Base-by-base conservation (phyloP, 2,329 filamentous ascomycete species). In the Bipolaris victoriae region DNA sequence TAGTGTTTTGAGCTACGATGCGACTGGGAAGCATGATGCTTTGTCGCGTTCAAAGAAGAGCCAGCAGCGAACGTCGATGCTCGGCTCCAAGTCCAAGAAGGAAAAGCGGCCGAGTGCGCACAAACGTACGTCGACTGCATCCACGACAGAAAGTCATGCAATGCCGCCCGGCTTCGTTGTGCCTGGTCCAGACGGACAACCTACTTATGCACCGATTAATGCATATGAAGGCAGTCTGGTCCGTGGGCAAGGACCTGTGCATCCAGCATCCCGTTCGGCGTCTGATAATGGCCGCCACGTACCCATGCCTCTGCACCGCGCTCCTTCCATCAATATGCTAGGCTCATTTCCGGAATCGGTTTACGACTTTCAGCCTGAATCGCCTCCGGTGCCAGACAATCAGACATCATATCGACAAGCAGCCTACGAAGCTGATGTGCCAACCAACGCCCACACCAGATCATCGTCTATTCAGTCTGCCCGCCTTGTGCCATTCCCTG, bases 161-260 rank as follows among this genome's bases (percentile, higher is more conserved):
- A 65, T 78, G 13, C 78, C 81, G 15, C 79, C 81, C 35, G 80
- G 81, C 64, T 79, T 82, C 69, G 64, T 83, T 63, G 69, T 84
- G 20, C 75, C 77, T 55, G 79, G 81, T 15, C 76, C 80, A 36
- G 81, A 83, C 65, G 80, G 82, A 50, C 72, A 78, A 54, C 74
- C 78, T 2, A 72, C 79, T 7, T 83, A 81, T 57, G 67, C 72
- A 29, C 75, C 80, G n/a, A 72, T 80, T 41, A 80, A 68, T 40
- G 60, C 77, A 16, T 78, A 80, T 51, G 77, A 78, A 55, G 63
- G 68, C 45, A 71, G 70, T 70, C 68, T 63, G 69, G 69, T 45
- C 66, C 72, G 58, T 73, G 76, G 70, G 70, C 69, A 54, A 36
- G 57, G 51, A 3, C 60, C 64, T 29, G 75, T 76, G 24, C 80